Base-by-base conservation (phyloP, 768 basidiomycete species). In the Rhodotorula toruloides region DNA sequence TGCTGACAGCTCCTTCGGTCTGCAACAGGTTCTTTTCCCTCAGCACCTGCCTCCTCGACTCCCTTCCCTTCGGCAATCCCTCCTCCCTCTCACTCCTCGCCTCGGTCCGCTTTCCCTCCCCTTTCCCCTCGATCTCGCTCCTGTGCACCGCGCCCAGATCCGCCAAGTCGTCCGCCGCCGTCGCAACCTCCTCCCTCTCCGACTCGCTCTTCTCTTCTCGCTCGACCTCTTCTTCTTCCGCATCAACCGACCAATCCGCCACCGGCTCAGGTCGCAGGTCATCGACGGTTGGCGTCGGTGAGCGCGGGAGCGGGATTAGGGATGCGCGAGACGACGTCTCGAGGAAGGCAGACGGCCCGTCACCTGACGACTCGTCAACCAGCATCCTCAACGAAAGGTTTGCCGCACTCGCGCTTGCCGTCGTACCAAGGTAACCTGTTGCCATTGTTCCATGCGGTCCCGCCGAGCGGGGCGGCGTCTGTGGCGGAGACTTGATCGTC, bases 241-340 rank as follows among this genome's bases (percentile, higher is more conserved):
- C 61, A 52, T 53, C 53, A 31, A 69, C 37, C 19, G 71, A 3
- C n/a, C 50, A 2, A 32, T 47, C 25, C 36, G 36, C 2, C 61
- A 82, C 48, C 77, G 81, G 5, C 78, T 84, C 12, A 85, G 88
- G 75, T 85, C 82, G n/a, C n/a, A n/a, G n/a, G n/a, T n/a, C n/a
- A n/a, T n/a, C n/a, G n/a, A n/a, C n/a, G n/a, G n/a, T n/a, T n/a
- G n/a, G n/a, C 1, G 81, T 96, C 71, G 79, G 92, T 55, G 85
- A 76, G 14, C 74, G 76, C 82, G 6, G 80, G 85, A 75, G 88
- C 85, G 74, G 84, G 71, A 71, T 13, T 62, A 63, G 2, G 56
- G 56, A 25, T 42, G 47, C 44, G 12, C 8, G 21, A n/a, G 32
- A 16, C n/a, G n/a, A n/a, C n/a, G n/a, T n/a, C n/a, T n/a, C n/a